These are phyloP conservation scores for Aureobasidium sp. DNA, from an alignment of 2,329 filamentous ascomycete species.

Conservation along the genomic window DNA sequence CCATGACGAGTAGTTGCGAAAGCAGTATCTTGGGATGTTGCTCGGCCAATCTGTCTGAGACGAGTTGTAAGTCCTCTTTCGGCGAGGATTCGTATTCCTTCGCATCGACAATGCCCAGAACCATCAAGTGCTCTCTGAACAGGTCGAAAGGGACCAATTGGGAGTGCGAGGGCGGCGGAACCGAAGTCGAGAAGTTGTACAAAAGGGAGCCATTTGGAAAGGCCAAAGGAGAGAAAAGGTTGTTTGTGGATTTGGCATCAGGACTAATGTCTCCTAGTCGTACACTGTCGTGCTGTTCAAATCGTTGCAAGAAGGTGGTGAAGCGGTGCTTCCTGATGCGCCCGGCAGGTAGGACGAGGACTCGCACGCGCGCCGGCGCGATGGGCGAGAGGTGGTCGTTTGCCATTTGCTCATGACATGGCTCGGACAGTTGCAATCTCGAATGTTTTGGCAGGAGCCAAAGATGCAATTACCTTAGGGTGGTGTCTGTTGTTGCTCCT, in stretches of 20 bases:
- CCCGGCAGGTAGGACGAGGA: constrained; percentile 78
- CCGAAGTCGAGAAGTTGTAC: constrained; percentile 77
- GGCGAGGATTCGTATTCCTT: constrained; percentile 52
- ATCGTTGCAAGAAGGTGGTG: constrained; percentile 65
- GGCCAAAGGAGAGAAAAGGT: constrained; percentile 87
- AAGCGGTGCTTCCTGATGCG: constrained; percentile 79
- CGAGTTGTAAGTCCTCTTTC: constrained; percentile 23
- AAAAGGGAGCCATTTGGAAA: constrained; percentile 81
- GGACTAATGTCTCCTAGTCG: constrained; percentile 79
- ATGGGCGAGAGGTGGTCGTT: constrained; percentile 84
- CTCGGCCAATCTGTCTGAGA: constrained; percentile 39
- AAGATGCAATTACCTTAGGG: not conserved
- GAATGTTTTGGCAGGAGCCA: not conserved
- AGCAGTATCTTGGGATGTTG: constrained; percentile 69
- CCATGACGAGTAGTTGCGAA: constrained; percentile 74
- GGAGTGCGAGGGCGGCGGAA: constrained; percentile 71
- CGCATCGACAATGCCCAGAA: constrained; percentile 82
- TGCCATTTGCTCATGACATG: constrained; percentile 60
- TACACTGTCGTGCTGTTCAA: constrained; percentile 74
- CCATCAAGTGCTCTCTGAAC: constrained; percentile 73
- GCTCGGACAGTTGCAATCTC: too few species aligned
- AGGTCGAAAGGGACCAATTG: constrained; percentile 83
- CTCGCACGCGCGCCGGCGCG: constrained; percentile 84
- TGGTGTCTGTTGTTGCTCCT: not conserved
- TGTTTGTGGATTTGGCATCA: constrained; percentile 77